Conservation (phyloP, 495 filamentous ascomycete genomes). For the Penicillium canescens region DNA sequence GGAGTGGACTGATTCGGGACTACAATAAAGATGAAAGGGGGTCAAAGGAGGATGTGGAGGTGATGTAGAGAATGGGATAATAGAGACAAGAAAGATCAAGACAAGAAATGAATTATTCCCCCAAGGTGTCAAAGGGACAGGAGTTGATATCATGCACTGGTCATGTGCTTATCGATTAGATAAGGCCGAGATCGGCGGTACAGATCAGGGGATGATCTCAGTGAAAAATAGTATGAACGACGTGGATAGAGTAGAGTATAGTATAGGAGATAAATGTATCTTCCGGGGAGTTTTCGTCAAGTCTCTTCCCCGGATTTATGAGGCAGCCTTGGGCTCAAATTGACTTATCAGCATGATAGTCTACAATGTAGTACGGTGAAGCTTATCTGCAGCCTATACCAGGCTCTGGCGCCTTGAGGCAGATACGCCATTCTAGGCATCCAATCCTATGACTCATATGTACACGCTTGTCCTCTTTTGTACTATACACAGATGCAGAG, state of each 20-base stretch:
- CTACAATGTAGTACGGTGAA: conserved; percentile 1
- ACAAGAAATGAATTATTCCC: neutral
- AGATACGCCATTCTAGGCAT: conserved; percentile 8
- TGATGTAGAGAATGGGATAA: neutral
- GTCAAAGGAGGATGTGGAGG: neutral
- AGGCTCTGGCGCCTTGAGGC: neutral
- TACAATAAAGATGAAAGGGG: neutral
- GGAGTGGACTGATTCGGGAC: conserved; percentile 20
- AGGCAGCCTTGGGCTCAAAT: no score
- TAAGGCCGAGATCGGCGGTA: conserved; percentile 20
- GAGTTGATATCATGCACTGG: neutral
- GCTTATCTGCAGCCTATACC: conserved; percentile 15
- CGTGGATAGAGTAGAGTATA: no score
- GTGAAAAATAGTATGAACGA: neutral
- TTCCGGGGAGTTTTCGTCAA: no score
- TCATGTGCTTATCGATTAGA: conserved; percentile 27
- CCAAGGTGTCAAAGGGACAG: neutral
- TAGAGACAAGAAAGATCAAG: neutral
- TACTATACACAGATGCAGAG: conserved; percentile 4
- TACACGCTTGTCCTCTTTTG: conserved; percentile 1
- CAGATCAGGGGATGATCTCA: conserved; percentile 3
- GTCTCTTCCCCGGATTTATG: no score
- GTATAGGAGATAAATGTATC: no score
- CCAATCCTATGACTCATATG: neutral
- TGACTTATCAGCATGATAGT: neutral